Percentiles rank a stretch among this genome's conserved stretches.
Evolutionary conservation across 2,329 filamentous ascomycete genomes (phyloP).

Genomic region (Aspergillus felis): DNA sequence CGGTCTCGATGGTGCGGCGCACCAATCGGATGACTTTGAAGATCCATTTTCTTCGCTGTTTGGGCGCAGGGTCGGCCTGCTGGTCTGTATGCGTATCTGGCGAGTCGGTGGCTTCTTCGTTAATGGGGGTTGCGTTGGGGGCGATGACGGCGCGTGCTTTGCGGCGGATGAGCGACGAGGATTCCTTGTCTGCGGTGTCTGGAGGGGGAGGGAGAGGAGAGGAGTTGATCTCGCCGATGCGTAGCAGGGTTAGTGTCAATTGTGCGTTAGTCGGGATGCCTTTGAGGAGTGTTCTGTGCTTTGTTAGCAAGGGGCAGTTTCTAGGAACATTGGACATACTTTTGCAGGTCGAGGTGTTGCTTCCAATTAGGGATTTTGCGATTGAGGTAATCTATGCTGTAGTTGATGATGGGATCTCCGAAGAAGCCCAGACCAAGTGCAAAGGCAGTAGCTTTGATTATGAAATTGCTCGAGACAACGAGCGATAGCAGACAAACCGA

Average conservation of each 20-base stretch:
- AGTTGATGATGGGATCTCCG: conserved; percentile 67
- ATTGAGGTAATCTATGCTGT: conserved; percentile 50
- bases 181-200: conserved; percentile 33
- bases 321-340: conserved; percentile 31
- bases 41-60: conserved; percentile 35
- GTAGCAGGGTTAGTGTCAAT: conserved; percentile 73
- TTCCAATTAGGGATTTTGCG: conserved; percentile 65
- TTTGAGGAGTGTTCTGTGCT: conserved; percentile 61
- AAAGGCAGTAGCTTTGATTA: conserved; percentile 64
- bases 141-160: conserved; percentile 46
- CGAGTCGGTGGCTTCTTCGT: conserved; percentile 1
- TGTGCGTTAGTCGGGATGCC: conserved; percentile 85
- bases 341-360: conserved; percentile 68
- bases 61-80: conserved; percentile 1
- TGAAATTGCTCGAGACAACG: conserved; percentile 56
- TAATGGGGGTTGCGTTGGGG: conserved; percentile 47
- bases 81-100: not conserved
- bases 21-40: conserved; percentile 60
- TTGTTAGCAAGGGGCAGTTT: conserved; percentile 8
- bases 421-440: conserved; percentile 71
- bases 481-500: conserved; percentile 52
- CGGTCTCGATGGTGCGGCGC: conserved; percentile 65
- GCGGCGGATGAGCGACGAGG: conserved; percentile 21
- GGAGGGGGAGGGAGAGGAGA: conserved; percentile 68
- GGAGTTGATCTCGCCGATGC: conserved; percentile 77